A percentile compares a stretch with the other conserved stretches of the same genome.
Evolutionary conservation across 768 basidiomycete species (phyloP).

Genomic region (Paxillus rubicundulus): DNA sequence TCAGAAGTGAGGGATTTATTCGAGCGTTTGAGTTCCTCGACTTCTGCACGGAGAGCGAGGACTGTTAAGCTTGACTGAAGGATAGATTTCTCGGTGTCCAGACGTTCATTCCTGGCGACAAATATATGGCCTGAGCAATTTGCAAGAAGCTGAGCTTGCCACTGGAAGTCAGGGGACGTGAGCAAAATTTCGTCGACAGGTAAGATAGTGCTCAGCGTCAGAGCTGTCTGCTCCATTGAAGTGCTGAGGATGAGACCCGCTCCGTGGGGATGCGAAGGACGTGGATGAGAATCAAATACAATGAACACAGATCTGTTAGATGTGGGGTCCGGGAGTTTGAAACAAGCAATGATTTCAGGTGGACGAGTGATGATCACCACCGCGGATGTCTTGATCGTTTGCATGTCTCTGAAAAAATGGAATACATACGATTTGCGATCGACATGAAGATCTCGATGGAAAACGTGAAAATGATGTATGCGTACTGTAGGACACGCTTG

Average conservation of each 20-base stretch:
- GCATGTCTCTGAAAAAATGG: conserved; percentile 24
- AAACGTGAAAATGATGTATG: neutral
- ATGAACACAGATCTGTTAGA: conserved; percentile 41
- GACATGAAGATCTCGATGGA: neutral
- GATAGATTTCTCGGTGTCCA: conserved; percentile 33
- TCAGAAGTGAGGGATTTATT: conserved; percentile 26
- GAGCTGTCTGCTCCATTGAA: conserved; percentile 42
- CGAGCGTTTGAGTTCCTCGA: conserved; percentile 36
- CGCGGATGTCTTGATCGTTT: conserved; percentile 18
- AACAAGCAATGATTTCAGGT: conserved; percentile 63
- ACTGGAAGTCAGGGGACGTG: conserved; percentile 45
- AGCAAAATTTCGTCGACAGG: conserved; percentile 47
- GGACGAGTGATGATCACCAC: conserved; percentile 63
- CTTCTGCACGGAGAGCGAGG: conserved; percentile 41
- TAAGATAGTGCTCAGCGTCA: conserved; percentile 46
- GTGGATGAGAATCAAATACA: conserved; percentile 67
- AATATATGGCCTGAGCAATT: conserved; percentile 62
- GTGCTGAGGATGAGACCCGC: conserved; percentile 56
- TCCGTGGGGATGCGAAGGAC: conserved; percentile 56
- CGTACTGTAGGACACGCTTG: conserved; percentile 28
- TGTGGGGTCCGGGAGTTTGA: conserved; percentile 30
- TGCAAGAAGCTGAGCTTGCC: conserved; percentile 63
- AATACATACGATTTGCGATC: neutral
- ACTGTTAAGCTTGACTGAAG: conserved; percentile 51
- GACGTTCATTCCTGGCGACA: conserved; percentile 30